These are phyloP conservation scores for Solanum chacoense DNA, from an alignment of 305 asterid species.

Conservation along the genomic window DNA sequence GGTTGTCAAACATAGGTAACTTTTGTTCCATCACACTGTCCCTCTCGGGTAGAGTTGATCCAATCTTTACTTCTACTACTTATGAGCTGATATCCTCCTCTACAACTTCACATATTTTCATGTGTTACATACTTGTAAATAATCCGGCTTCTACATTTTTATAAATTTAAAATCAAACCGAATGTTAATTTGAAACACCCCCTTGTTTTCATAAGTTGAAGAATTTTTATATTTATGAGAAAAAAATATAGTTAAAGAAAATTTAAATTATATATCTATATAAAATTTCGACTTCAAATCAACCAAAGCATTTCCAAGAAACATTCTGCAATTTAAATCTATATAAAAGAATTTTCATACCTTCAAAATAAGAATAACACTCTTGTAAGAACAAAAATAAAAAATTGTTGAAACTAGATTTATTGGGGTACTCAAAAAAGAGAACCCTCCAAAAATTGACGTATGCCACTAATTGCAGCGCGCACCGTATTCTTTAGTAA, in stretches of 20 bases:
- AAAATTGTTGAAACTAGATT: not conserved
- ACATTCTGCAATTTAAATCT: not conserved
- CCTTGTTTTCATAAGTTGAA: too few species aligned
- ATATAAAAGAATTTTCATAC: not conserved
- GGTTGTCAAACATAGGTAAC: too few species aligned
- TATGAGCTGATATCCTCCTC: not conserved
- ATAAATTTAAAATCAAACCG: too few species aligned
- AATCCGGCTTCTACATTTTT: not conserved
- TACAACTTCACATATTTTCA: not conserved
- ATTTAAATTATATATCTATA: too few species aligned
- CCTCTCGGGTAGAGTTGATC: not conserved
- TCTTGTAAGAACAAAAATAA: not conserved
- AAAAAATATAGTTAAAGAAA: too few species aligned
- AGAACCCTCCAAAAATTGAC: not conserved
- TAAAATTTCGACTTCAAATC: not conserved
- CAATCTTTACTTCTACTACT: not conserved
- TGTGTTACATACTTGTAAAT: not conserved
- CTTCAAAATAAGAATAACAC: not conserved
- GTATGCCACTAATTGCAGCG: not conserved
- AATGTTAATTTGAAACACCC: too few species aligned
- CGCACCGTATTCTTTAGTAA: constrained; percentile 62
- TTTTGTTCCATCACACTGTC: not conserved
- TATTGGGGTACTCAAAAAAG: not conserved
- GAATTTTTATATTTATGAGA: too few species aligned
- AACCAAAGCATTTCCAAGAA: not conserved